Evolutionary conservation across 768 basidiomycete genomes (phyloP), one percentile per base, ranked within the genome.

Genomic region (Pulveroboletus sp.): DNA sequence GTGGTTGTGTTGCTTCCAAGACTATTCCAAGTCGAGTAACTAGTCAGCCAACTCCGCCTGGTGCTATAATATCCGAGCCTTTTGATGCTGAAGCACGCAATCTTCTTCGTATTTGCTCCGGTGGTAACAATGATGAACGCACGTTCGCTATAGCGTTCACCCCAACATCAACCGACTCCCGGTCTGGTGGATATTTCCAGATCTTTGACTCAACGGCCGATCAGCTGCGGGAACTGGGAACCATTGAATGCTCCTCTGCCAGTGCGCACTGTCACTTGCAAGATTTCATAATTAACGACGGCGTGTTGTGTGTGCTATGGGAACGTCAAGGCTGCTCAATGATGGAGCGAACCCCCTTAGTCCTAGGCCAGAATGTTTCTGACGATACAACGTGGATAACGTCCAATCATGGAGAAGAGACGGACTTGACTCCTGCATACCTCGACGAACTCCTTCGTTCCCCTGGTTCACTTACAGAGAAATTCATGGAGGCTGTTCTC

Each of bases 401-500:
- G 24, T 80, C 79, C 7, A 71, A 71, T 40, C 83, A 86, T 59
- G 77, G 83, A n/a, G 76, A 78, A 54, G 84, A 89, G 70, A 76
- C 80, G 36, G 88, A 86, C 62, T 74, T 87, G 60, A 89, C 89
- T 0, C 87, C 93, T 16, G 81, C 84, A n/a, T 85, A 89, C 68
- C 83, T 97, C 57, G 93, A 94, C 59, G 89, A 91, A 57, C 76
- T 85, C 45, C 79, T 95, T 49, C 71, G 86, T 48, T 73, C 79
- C 26, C 76, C 81, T 22, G 84, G 83, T 27, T 87, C 88, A 2
- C 67, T 94, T 59, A 76, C 85, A 0, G 84, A 84, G 49, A 86
- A 85, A 54, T 93, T 93, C 68, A 76, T 93, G 61, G 76, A 83
- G 45, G 89, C 85, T 38, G 75, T 96, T 55, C 83, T 94, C 76